Evolutionary conservation across 345 rosid species (phyloP).

Genomic region (Melastoma malabathricum): DNA sequence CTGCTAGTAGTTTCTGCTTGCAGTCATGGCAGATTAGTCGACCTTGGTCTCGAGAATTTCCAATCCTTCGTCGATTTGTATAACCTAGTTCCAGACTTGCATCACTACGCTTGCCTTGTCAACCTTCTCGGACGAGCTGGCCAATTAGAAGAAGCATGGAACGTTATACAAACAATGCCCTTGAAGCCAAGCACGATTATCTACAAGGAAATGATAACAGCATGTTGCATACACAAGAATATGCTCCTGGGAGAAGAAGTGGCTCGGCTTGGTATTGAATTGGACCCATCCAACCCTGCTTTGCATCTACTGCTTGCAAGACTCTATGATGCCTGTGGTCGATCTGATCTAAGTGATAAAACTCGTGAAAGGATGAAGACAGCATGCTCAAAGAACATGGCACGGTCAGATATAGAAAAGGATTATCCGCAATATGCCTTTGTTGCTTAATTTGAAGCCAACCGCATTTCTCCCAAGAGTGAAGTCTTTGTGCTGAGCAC

Average conservation of each 20-base stretch:
- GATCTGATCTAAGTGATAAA: conserved; percentile 26
- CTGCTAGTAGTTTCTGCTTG: conserved; percentile 39
- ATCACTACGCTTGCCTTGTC: conserved; percentile 41
- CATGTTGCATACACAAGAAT: conserved; percentile 38
- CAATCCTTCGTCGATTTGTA: conserved; percentile 24
- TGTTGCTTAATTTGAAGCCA: conserved; percentile 10
- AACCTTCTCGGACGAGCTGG: conserved; percentile 47
- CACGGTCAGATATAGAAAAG: conserved; percentile 15
- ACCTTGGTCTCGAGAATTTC: conserved; percentile 47
- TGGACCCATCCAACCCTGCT: conserved; percentile 36
- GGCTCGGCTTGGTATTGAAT: conserved; percentile 45
- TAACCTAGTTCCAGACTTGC: conserved; percentile 28
- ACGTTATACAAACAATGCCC: conserved; percentile 34
- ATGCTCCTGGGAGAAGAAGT: conserved; percentile 51
- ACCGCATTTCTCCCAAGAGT: background rate
- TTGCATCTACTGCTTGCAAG: conserved; percentile 37
- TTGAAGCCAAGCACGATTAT: conserved; percentile 27
- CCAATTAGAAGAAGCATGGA: conserved; percentile 41
- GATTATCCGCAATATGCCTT: conserved; percentile 17
- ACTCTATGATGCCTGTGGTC: conserved; percentile 33
- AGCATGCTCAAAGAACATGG: conserved; percentile 12
- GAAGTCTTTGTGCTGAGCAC: background rate
- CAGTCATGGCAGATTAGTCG: conserved; percentile 31
- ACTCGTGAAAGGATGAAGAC: conserved; percentile 24
- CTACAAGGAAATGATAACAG: conserved; percentile 41